Percentiles rank a stretch among this genome's conserved stretches.
phyloP scores from a whole-genome alignment of 108 stramenopile species.

The Poteriospumella lacustris region DNA sequence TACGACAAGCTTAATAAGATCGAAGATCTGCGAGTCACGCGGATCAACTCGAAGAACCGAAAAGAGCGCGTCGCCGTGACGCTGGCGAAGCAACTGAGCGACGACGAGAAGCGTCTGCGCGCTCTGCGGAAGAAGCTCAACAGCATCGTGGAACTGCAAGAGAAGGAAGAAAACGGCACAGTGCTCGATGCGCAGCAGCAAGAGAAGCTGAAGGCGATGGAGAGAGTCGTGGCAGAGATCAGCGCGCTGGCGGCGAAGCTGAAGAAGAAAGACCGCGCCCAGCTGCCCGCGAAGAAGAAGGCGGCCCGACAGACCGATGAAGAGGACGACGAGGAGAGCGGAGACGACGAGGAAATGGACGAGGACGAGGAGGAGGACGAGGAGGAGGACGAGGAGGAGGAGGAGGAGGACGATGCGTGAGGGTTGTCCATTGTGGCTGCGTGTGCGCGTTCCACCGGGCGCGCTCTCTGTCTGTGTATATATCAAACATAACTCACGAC shows the following conservation, averaged over 20 bases:
- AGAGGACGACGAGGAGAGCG: too few species aligned
- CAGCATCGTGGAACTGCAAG: background rate
- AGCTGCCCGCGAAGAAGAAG: too few species aligned
- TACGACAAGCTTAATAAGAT: background rate
- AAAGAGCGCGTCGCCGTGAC: background rate
- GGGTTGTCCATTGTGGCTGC: too few species aligned
- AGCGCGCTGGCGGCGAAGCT: background rate
- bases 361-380: too few species aligned
- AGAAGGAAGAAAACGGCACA: background rate
- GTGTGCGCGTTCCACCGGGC: too few species aligned
- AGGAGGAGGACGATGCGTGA: too few species aligned
- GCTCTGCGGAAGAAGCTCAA: slow-evolving; percentile 16
- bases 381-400: too few species aligned
- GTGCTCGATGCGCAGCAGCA: slow-evolving; percentile 16
- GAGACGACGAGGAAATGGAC: too few species aligned
- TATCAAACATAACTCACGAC: too few species aligned
- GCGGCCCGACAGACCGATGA: too few species aligned
- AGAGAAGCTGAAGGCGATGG: background rate
- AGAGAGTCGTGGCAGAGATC: background rate
- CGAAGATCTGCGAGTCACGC: slow-evolving; percentile 12
- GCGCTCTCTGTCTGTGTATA: too few species aligned
- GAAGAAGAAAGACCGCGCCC: background rate
- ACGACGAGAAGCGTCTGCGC: slow-evolving; percentile 10
- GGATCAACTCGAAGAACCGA: background rate
- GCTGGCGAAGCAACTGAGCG: background rate